Evolutionary conservation across 2,329 filamentous ascomycete species (phyloP), one percentile per base, ranked within the genome.

Genomic region (Fusarium tanahbumbuense): DNA sequence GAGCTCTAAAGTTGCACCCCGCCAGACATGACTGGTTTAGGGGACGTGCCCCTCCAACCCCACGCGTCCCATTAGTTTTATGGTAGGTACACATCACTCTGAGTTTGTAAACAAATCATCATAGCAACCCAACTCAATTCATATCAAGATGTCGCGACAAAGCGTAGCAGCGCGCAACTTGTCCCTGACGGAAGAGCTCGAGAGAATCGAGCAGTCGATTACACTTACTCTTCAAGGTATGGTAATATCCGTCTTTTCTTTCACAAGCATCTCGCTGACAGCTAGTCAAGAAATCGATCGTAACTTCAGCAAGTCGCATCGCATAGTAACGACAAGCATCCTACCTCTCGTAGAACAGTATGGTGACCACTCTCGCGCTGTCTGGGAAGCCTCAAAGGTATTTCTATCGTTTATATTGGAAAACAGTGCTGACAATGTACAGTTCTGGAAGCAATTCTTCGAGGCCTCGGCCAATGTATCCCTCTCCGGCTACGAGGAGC

Each of bases 381-480:
- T 99, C 3, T 99, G 96, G 96, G 94, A 98, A 75, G 94, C 94
- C 23, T 97, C 95, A 57, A 97, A 97, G 88, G 93, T 95, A 56
- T 3, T 13, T 9, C 2, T 1, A 9, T 22, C 25, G 9, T 16
- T 16, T 1, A 12, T 4, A 1, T 23, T 12, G 3, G 12, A 16
- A 27, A 6, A 42, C 15, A 15, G 12, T 22, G 27, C 62, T 64
- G 15, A 67, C 34, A 53, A 28, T 11, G 28, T 57, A 15, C 76
- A 97, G 92, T 99, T 99, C 82, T 99, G 96, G 96, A 99, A 99
- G 82, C 94, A 98, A 84, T 99, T 99, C 84, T 99, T 99, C 81
- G 96, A 99, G 82, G 94, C 96, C 37, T 97, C 94, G 49, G 96
- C 96, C 78, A 98, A 99, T 76, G 95, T 99, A 27, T 97, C 95